A percentile compares a stretch with the other conserved stretches of the same genome.
Evolutionary conservation across 257 asterid genomes (phyloP).

Genomic region (Penstemon newberryi): DNA sequence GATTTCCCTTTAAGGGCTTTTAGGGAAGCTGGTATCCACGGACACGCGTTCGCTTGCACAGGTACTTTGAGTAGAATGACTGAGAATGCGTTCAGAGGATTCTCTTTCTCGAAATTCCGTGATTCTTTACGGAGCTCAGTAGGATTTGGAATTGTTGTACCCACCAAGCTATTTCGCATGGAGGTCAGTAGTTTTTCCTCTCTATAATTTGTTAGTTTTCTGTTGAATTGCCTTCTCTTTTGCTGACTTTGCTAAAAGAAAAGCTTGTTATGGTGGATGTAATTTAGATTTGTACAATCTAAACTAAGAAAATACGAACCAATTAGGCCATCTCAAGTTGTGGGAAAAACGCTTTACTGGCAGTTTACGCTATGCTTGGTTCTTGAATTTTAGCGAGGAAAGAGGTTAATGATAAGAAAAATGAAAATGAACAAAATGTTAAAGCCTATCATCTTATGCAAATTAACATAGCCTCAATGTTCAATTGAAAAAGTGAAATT

Average conservation of each 20-base stretch:
- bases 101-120: conserved; percentile 55
- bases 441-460: too few species aligned
- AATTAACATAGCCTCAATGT: too few species aligned
- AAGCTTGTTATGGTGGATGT: neutral
- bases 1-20: conserved; percentile 83
- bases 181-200: conserved; percentile 57
- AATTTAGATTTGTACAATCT: conserved; percentile 1
- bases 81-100: conserved; percentile 56
- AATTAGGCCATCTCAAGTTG: neutral
- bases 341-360: conserved; percentile 10
- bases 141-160: conserved; percentile 79
- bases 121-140: conserved; percentile 80
- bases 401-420: neutral
- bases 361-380: neutral
- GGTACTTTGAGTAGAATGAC: conserved; percentile 82
- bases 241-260: conserved; percentile 4
- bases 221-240: neutral
- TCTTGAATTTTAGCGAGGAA: neutral
- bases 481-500: too few species aligned
- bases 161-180: conserved; percentile 87
- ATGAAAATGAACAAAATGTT: neutral
- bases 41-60: conserved; percentile 81
- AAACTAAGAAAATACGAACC: neutral
- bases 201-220: neutral
- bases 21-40: conserved; percentile 88